Base-by-base conservation (phyloP, 805 yeast species). In the Candida orba region DNA sequence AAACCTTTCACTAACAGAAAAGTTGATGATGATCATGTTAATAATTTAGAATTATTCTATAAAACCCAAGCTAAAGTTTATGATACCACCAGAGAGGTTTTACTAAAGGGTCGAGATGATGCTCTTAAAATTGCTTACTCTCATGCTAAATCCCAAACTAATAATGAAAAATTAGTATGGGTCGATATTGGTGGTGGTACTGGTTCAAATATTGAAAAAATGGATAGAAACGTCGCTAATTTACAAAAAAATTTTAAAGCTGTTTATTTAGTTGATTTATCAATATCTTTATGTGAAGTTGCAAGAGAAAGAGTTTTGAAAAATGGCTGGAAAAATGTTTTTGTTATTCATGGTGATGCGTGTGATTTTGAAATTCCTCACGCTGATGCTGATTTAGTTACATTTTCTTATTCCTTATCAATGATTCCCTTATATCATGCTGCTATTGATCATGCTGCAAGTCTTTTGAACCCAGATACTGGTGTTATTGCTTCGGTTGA, bases 151-250 rank as follows among this genome's bases (percentile, higher is more conserved):
- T 48, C 57, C 6, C 44, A 47, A 14, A 24, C 41, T 2, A 67
- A 65, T 41, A 62, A 60, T 24, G 56, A 59, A 34, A 71, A 72
- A 40, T 63, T 81, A 37, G 78, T 81, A 37, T 83, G 90, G 90
- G 70, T 83, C 40, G 90, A 83, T 58, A 75, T 86, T 56, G 95
- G 95, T 40, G 95, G 95, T 29, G 95, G 95, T 22, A 85, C 95
- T 6, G 95, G 95, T 39, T 71, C 79, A 62, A 85, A 85, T 64
- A 81, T 85, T 54, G 93, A 85, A 62, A 71, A 73, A 53, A 85
- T 85, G 95, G 68, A 81, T 58, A 58, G 67, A 36, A 64, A 78
- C 37, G 64, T 74, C 40, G 58, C 62, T 3, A 37, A 48, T 9
- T 37, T 63, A 27, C 46, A 53, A 10, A 56, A 60, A 23, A 63